phyloP scores from a whole-genome alignment of 1,284 basidiomycete species.

The Malassezia vespertilionis region DNA sequence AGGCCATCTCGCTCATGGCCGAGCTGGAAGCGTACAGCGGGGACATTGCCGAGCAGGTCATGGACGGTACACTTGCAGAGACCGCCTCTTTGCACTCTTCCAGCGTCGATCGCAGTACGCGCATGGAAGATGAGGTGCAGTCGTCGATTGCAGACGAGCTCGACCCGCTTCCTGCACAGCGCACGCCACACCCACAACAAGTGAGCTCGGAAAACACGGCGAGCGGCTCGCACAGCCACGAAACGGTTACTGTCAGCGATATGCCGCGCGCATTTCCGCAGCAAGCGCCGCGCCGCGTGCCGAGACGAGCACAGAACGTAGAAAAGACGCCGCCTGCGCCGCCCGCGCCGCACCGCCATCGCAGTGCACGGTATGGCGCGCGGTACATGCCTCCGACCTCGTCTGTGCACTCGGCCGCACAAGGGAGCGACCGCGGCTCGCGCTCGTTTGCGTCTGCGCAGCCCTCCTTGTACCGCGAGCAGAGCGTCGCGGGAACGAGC shows the following conservation, averaged over 20 bases:
- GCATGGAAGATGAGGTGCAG: not conserved
- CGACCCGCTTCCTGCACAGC: not conserved
- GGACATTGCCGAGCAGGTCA: constrained; percentile 59
- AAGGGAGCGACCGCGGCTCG: constrained; percentile 5
- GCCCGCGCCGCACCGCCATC: not conserved
- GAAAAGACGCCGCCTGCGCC: no score
- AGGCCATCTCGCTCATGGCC: constrained; percentile 62
- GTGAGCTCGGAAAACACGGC: not conserved
- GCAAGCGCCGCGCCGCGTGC: not conserved
- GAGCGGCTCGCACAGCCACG: constrained; percentile 13
- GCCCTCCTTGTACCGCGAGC: constrained; percentile 5
- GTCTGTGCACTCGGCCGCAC: constrained; percentile 3
- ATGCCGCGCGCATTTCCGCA: constrained; percentile 5
- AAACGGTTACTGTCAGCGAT: constrained; percentile 15
- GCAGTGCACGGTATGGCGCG: not conserved
- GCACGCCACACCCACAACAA: not conserved
- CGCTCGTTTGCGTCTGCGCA: constrained; percentile 13
- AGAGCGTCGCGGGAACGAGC: not conserved
- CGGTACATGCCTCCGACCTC: not conserved
- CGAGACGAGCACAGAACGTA: not conserved
- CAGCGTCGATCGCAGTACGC: constrained; percentile 11
- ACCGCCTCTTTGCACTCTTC: constrained; percentile 18
- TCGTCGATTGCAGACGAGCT: constrained; percentile 7
- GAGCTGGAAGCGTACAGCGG: constrained; percentile 72
- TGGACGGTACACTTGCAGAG: constrained; percentile 50